Base-by-base conservation (phyloP, 495 filamentous ascomycete genomes). In the Tetracladium marchalianum region DNA sequence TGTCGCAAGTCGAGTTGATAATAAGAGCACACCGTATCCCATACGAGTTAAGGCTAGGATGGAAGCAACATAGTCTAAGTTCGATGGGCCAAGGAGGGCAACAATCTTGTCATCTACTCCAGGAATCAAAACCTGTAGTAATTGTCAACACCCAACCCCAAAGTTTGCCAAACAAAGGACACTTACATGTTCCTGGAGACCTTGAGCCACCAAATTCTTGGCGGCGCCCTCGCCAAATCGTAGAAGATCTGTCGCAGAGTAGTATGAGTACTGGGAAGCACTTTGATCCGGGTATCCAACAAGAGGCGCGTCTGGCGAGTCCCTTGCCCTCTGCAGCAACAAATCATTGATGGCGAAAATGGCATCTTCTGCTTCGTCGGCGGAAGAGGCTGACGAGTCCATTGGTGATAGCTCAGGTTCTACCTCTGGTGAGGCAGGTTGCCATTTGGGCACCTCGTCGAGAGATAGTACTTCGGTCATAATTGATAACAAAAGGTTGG, bases 41-140 rank as follows among this genome's bases (percentile, higher is more conserved):
- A 80, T 56, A 12, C 78, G 68, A 43, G 67, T 72, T 8, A 81
- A 61, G 2, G 76, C 78, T 39, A 79, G 77, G 35, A 78, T 67
- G 5, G 70, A 68, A 41, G 76, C 47, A 1, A 76, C 62, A 62
- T 75, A 80, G 36, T 71, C 69, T 2, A 80, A 51, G 46, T 78
- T 71, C 1, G 77, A 78, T 19, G 61, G 56, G 0, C 72, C 73
- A 11, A 79, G 62, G 1, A 81, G 54, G 4, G 73, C 77, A 15
- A 82, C 65, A 2, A 76, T 66, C n/a, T 66, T 51, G 6, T 27
- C 22, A 7, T 63, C 53, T 49, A 65, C 54, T 34, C 57, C 53
- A 33, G 11, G 33, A 61, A 57, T 11, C 60, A 59, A 39, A 40
- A 36, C 22, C 51, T 44, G 27, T 47, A 53, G 1, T 52, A 59